Percentiles rank a stretch among this genome's conserved stretches.
Evolutionary conservation across 1,284 basidiomycete species (phyloP).

Genomic region (Serendipita sp.): DNA sequence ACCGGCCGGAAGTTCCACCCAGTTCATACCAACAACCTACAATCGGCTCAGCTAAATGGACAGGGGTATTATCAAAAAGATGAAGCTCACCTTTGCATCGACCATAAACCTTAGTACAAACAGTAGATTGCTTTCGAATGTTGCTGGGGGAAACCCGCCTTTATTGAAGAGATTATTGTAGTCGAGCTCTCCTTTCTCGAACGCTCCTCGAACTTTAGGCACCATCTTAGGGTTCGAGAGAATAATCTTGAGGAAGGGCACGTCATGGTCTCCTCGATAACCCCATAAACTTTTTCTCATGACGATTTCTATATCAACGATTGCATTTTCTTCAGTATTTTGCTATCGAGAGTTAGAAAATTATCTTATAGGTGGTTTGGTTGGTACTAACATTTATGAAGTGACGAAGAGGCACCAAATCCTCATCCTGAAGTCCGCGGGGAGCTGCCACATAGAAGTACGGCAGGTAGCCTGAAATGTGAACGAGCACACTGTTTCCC

Average conservation of each 20-base stretch:
- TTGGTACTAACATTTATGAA: conserved; percentile 62
- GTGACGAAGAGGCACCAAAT: conserved; percentile 49
- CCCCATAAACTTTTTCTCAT: conserved; percentile 71
- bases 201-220: conserved; percentile 79
- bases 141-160: conserved; percentile 31
- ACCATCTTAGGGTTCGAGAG: conserved; percentile 57
- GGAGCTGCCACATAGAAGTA: conserved; percentile 86
- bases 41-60: conserved; percentile 6
- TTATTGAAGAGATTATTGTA: conserved; percentile 58
- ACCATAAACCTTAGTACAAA: conserved; percentile 92
- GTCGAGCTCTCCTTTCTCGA: conserved; percentile 70
- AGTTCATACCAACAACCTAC: conserved; percentile 92
- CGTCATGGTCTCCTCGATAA: conserved; percentile 65
- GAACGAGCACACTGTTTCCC: conserved; percentile 78
- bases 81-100: conserved; percentile 59
- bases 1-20: conserved; percentile 79
- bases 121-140: conserved; percentile 84
- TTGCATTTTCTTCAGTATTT: conserved; percentile 23
- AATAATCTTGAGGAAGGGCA: conserved; percentile 74
- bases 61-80: not conserved
- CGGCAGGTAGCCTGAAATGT: conserved; percentile 69
- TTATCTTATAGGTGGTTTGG: too few species aligned
- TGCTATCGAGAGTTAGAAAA: conserved; percentile 17
- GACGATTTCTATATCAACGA: conserved; percentile 47
- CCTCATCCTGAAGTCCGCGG: conserved; percentile 59